Conservation (phyloP, 2,329 filamentous ascomycete species). For the Ceratocystis harringtonii region DNA sequence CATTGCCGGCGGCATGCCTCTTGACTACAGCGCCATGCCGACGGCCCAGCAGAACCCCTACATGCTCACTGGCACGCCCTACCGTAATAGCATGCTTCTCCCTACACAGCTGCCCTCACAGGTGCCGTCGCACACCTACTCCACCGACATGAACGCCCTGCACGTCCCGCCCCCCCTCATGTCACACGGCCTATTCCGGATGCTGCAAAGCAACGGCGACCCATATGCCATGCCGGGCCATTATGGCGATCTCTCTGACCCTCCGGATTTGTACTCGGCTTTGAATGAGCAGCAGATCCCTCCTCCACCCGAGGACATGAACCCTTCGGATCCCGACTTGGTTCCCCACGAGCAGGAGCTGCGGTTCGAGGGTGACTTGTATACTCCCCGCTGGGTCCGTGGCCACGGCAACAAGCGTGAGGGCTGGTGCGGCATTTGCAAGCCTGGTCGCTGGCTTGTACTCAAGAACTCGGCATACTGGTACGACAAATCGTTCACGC, state of each 20-base stretch:
- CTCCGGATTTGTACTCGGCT: constrained; percentile 62
- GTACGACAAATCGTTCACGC: constrained; percentile 86
- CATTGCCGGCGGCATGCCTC: constrained; percentile 32
- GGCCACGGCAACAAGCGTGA: constrained; percentile 78
- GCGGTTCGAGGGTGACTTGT: constrained; percentile 66
- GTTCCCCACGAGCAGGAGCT: constrained; percentile 65
- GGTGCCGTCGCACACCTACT: constrained; percentile 27
- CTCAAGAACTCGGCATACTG: constrained; percentile 84
- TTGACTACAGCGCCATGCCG: constrained; percentile 41
- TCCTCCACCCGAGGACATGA: constrained; percentile 68
- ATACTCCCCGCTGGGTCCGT: constrained; percentile 71
- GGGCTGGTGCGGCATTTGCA: constrained; percentile 82
- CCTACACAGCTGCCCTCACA: constrained; percentile 31
- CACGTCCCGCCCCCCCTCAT: constrained; percentile 44
- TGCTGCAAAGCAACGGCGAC: constrained; percentile 61
- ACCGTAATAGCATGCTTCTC: constrained; percentile 45
- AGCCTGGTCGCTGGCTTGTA: constrained; percentile 70
- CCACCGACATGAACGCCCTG: constrained; percentile 27
- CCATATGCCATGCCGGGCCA: constrained; percentile 51
- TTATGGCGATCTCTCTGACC: constrained; percentile 58
- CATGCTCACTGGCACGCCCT: constrained; percentile 37
- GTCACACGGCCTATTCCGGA: constrained; percentile 58
- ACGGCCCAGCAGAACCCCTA: constrained; percentile 41
- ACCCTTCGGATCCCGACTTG: constrained; percentile 59
- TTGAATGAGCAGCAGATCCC: constrained; percentile 58